Evolutionary conservation across 2,329 filamentous ascomycete species (phyloP), one percentile per base, ranked within the genome.

Genomic region (Hypoxylon sp.): DNA sequence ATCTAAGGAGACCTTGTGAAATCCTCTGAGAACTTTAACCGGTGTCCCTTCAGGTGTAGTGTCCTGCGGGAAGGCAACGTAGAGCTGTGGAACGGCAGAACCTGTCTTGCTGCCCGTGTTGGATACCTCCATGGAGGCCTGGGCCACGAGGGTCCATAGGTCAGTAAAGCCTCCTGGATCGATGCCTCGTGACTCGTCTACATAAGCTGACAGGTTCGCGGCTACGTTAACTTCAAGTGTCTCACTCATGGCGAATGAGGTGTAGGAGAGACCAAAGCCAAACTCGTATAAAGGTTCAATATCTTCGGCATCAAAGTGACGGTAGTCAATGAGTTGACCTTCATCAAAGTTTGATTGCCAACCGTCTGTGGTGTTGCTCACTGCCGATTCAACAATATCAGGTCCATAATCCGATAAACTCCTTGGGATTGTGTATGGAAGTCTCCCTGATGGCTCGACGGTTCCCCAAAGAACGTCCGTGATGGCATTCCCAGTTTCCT

Each of bases 251-350:
- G 79, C 73, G 68, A 92, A 94, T 1, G 72, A 79, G 0, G 89
- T 90, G 73, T 93, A 95, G 36, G 85, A 88, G 1, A 96, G 79
- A 0, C 91, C 91, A 55, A 84, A 91, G 0, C 92, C 91, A 64
- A 96, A 96, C 35, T 89, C 87, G 67, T 86, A 96, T 1, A 87
- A 86, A 1, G 91, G 91, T 4, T 77, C 76, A 53, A 93, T 86
- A 46, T 78, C 77, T 38, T 86, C 70, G 64, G 87, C 87, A 75
- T 96, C 91, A 62, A 96, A 91, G 70, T 91, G 83, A n/a, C 91
- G 85, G 73, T 96, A 96, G 74, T 96, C 92, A 60, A 96, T 85
- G 66, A 91, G 91, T 0, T 95, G 74, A 0, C 89, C 90, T 65
- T 96, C 90, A 1, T 78, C 79, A 68, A 92, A 95, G 59, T 89